phyloP scores from a whole-genome alignment of 202 grass and related monocot species.

The Panicum hallii region DNA sequence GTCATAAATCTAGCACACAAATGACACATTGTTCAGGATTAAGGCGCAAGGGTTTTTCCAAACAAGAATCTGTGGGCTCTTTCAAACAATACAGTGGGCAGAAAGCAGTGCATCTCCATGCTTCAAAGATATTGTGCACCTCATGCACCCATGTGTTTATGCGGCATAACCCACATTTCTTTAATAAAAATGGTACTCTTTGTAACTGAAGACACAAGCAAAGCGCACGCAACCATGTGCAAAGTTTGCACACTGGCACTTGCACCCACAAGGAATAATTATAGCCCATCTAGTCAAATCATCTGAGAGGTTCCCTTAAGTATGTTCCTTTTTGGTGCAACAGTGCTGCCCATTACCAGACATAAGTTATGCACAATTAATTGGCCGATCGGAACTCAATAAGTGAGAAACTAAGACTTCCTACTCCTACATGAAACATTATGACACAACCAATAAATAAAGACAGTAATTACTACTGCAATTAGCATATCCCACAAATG shows the following conservation, averaged over 20 bases:
- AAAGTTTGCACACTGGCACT: conserved; percentile 21
- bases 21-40: not conserved
- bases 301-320: conserved; percentile 15
- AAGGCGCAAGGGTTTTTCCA: not conserved
- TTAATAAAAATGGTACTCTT: not conserved
- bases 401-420: not conserved
- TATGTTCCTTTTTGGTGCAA: not conserved
- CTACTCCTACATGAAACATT: not conserved
- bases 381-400: not conserved
- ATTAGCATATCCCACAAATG: not conserved
- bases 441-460: not conserved
- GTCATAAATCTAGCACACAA: not conserved
- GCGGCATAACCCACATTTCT: not conserved
- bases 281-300: conserved; percentile 19
- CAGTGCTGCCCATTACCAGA: not conserved
- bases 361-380: not conserved
- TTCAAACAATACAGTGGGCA: not conserved
- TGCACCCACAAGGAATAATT: not conserved
- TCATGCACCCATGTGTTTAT: conserved; percentile 3
- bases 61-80: conserved; percentile 3
- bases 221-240: conserved; percentile 20
- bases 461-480: not conserved
- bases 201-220: conserved; percentile 19
- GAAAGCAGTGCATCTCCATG: not conserved
- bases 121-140: not conserved